Base-by-base conservation (phyloP, 495 filamentous ascomycete species). In the Annulohypoxylon stygium region DNA sequence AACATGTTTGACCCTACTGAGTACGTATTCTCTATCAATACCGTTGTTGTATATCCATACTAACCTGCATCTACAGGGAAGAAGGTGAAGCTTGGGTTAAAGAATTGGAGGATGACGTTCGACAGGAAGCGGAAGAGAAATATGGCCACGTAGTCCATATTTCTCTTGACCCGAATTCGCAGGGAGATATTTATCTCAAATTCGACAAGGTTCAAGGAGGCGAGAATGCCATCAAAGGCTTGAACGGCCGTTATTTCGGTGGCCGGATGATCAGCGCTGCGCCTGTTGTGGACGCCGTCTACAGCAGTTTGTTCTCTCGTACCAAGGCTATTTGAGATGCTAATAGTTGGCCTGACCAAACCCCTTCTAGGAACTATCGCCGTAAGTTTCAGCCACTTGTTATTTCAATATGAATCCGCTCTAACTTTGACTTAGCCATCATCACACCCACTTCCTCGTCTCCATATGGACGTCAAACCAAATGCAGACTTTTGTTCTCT, bases 141-240 rank as follows among this genome's bases (percentile, higher is more conserved):
- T 99, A 98, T 86, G 97, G 97, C 78, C 92, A 94, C 79, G 94
- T 99, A 79, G 94, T 98, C 84, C 97, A 99, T 89, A 97, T 98
- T 83, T 87, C 93, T 78, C 85, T 98, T 85, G 95, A 98, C 88
- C 88, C 93, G 71, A 97, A 96, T 81, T 93, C 92, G 61, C 88
- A 92, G 79, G 97, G 97, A 83, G 97, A 98, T 78, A 95, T 99
- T 77, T 99, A 97, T 82, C 89, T 98, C 78, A 98, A 98, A 82
- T 99, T 98, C 80, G 93, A 97, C 83, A 91, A 93, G 69, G 93
- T 98, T 65, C 88, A 93, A 75, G 96, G 95, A 63, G 97, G 95
- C 76, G 93, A 97, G 79, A 98, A 98, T 74, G 96, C 97, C 66
- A 94, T 97, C 85, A 96, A 97, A 80, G 97, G 97, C 69, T 87